Conservation (phyloP, 2,329 filamentous ascomycete species). For the Chaetomiaceae sp. region DNA sequence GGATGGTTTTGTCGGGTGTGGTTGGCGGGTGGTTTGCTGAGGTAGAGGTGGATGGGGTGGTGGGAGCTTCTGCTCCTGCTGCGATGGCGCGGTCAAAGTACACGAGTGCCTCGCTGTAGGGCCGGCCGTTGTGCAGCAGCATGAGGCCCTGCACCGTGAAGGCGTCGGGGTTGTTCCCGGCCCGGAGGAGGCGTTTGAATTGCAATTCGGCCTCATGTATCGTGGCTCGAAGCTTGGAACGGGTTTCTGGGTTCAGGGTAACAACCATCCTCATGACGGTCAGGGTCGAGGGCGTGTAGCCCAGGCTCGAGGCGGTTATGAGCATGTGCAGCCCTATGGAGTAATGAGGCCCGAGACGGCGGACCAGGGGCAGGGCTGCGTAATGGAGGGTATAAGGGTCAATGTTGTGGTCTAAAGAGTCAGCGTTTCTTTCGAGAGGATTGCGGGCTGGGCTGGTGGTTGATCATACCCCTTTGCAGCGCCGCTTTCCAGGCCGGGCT, state of each 20-base stretch:
- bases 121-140: conserved; percentile 19
- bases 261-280: conserved; percentile 28
- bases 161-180: conserved; percentile 30
- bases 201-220: conserved; percentile 23
- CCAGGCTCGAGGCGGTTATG: conserved; percentile 30
- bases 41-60: neutral
- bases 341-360: neutral
- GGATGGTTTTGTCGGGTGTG: no score
- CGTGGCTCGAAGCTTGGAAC: neutral
- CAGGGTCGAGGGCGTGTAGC: conserved; percentile 36
- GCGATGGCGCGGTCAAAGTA: conserved; percentile 30
- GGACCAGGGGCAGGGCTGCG: conserved; percentile 28
- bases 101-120: conserved; percentile 27
- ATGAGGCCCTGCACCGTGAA: conserved; percentile 36
- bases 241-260: conserved; percentile 5
- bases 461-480: conserved; percentile 21
- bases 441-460: neutral
- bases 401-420: conserved; percentile 22
- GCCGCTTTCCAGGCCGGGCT: conserved; percentile 27
- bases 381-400: conserved; percentile 33
- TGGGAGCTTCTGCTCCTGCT: neutral
- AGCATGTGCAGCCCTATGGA: conserved; percentile 34
- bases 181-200: conserved; percentile 25
- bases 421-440: neutral
- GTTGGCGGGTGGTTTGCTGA: no score